Base-by-base conservation (phyloP, 805 yeast species). In the Cyberlindnera maclurae region DNA sequence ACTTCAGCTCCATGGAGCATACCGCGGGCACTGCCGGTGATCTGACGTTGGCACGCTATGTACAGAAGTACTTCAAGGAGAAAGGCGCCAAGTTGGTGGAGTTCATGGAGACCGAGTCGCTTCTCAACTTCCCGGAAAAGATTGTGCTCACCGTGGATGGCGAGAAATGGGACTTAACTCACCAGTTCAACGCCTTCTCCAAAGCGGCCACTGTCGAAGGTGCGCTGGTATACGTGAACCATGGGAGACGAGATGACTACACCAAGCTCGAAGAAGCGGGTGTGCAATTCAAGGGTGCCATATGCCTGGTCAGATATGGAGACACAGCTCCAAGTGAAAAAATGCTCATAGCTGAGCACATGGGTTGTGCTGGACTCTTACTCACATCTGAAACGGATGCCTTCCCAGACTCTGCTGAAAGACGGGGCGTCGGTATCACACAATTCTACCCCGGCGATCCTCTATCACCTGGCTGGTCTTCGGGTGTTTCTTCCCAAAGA, bases 21-120 rank as follows among this genome's bases (percentile, higher is more conserved):
- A 60, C 82, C 46, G 77, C 96, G 0, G 97, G 97, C 3, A 81
- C 97, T 3, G 73, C 77, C 12, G 97, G 95, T 15, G 96, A 87
- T 57, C 59, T 77, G 42, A 72, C 90, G 0, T 61, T 88, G 28
- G 79, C 87, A 2, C 67, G 71, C 41, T 87, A 80, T 54, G 65
- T 89, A 12, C 68, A 75, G 43, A 72, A 71, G 17, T 73, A 74
- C 35, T 75, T 83, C 60, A 55, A 60, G 16, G 70, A 75, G 37
- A 75, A 78, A 45, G 83, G 84, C 2, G 44, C 88, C 15, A 61
- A 64, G 22, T 42, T 60, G 3, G 69, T 75, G 5, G 78, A 75
- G 31, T 70, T 75, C 34, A 63, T 66, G 28, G 73, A 69, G 38
- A 59, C 77, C 38, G 67, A 67, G 34, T 70, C 80, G 2, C 82